These are phyloP conservation scores for Silene coronaria DNA, from an alignment of 179 eudicot genomes.

Conservation along the genomic window DNA sequence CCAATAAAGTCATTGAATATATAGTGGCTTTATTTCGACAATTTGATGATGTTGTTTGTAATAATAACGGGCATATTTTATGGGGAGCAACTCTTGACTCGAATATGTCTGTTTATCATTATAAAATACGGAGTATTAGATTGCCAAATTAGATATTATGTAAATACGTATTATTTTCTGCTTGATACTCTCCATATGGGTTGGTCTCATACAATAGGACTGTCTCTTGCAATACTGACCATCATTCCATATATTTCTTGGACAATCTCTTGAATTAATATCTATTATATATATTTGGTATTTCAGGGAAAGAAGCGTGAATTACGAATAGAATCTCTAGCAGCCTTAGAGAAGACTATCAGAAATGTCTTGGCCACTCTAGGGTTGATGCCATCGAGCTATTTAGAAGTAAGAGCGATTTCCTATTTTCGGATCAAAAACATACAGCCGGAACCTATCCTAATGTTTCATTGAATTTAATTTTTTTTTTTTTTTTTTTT, in stretches of 20 bases:
- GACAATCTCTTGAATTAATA: background rate
- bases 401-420: conserved; percentile 46
- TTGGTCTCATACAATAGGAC: background rate
- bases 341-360: conserved; percentile 55
- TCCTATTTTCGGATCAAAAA: background rate
- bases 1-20: background rate
- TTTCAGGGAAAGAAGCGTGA: conserved; percentile 80
- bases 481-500: no score
- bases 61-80: background rate
- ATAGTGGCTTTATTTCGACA: background rate
- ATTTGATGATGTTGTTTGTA: background rate
- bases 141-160: background rate
- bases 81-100: background rate
- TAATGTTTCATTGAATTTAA: background rate
- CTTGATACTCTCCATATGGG: no score
- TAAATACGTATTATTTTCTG: background rate
- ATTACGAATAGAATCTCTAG: conserved; percentile 69
- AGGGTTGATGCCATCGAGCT: conserved; percentile 76
- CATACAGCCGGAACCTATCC: background rate
- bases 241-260: background rate
- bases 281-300: background rate
- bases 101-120: background rate
- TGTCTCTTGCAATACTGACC: background rate
- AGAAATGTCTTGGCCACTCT: conserved; percentile 46
- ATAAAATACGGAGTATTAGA: background rate